A percentile compares a stretch with the other conserved stretches of the same genome.
Evolutionary conservation across 1,284 basidiomycete species (phyloP).

Genomic region (Pseudozyma tsukubaensis): DNA sequence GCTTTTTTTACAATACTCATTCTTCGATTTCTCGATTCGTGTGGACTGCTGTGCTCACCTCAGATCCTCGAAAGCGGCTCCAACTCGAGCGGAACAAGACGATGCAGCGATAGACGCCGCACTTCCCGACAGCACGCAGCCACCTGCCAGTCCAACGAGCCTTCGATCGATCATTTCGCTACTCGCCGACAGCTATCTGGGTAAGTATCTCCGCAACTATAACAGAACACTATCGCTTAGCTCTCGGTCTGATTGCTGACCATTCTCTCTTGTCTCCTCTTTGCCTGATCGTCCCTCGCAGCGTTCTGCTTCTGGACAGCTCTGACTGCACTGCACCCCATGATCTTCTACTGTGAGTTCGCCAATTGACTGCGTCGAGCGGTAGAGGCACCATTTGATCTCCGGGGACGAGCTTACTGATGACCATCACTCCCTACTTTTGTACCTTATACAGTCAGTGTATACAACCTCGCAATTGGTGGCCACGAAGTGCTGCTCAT

Average conservation of each 20-base stretch:
- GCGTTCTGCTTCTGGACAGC: conserved; percentile 89
- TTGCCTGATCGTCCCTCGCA: conserved; percentile 65
- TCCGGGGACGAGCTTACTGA: neutral
- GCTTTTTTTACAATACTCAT: neutral
- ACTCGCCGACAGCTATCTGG: conserved; percentile 50
- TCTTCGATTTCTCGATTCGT: neutral
- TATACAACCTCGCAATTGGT: conserved; percentile 63
- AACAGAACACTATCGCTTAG: neutral
- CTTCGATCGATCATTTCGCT: conserved; percentile 37
- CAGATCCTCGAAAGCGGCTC: neutral
- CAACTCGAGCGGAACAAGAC: neutral
- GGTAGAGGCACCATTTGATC: no score
- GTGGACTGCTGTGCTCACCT: neutral
- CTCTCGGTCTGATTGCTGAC: neutral
- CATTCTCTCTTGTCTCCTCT: neutral
- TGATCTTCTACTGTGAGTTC: conserved; percentile 82
- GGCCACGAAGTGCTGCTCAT: conserved; percentile 62
- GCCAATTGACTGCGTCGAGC: neutral
- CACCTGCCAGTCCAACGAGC: conserved; percentile 24
- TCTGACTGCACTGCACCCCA: conserved; percentile 82
- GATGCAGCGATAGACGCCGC: conserved; percentile 9
- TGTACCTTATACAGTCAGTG: conserved; percentile 39
- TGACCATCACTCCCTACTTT: neutral
- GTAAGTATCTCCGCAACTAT: conserved; percentile 13
- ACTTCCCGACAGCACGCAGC: neutral